Evolutionary conservation across 805 yeast genomes (phyloP).

Genomic region (Jamesozyma jinghongensis): DNA sequence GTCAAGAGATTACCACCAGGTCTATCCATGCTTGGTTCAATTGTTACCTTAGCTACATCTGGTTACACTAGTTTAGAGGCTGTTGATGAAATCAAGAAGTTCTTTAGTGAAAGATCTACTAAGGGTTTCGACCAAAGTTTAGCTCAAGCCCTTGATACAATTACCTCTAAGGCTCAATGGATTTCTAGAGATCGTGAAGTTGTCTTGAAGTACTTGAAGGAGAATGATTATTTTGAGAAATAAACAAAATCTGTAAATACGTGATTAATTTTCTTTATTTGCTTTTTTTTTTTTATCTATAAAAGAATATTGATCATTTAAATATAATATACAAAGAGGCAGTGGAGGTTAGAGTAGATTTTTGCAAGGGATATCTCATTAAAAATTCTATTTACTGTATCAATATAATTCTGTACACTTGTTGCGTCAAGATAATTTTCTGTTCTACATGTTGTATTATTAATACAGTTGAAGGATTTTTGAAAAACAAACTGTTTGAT

Average conservation of each 20-base stretch:
- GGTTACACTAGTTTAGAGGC: slow-evolving; percentile 52
- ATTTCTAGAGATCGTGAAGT: slow-evolving; percentile 44
- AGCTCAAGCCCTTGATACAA: slow-evolving; percentile 55
- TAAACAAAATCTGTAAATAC: not conserved
- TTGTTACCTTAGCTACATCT: slow-evolving; percentile 53
- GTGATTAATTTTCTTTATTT: too few species aligned
- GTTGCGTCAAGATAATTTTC: too few species aligned
- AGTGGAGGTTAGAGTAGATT: too few species aligned
- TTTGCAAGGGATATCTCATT: too few species aligned
- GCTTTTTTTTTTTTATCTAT: too few species aligned
- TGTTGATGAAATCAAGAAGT: slow-evolving; percentile 40
- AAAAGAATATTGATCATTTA: too few species aligned
- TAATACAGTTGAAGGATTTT: too few species aligned
- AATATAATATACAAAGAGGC: too few species aligned
- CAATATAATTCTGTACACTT: too few species aligned
- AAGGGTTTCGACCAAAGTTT: slow-evolving; percentile 57
- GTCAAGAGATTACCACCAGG: slow-evolving; percentile 68
- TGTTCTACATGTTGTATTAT: too few species aligned
- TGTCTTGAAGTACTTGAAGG: slow-evolving; percentile 42
- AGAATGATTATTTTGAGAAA: slow-evolving; percentile 8
- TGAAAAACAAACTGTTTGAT: too few species aligned
- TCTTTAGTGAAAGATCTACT: slow-evolving; percentile 47
- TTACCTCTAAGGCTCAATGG: slow-evolving; percentile 51
- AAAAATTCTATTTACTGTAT: too few species aligned
- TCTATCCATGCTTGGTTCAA: slow-evolving; percentile 66